These are phyloP conservation scores for Aspergillus piperis DNA, from an alignment of 2,329 filamentous ascomycete genomes.

Conservation along the genomic window DNA sequence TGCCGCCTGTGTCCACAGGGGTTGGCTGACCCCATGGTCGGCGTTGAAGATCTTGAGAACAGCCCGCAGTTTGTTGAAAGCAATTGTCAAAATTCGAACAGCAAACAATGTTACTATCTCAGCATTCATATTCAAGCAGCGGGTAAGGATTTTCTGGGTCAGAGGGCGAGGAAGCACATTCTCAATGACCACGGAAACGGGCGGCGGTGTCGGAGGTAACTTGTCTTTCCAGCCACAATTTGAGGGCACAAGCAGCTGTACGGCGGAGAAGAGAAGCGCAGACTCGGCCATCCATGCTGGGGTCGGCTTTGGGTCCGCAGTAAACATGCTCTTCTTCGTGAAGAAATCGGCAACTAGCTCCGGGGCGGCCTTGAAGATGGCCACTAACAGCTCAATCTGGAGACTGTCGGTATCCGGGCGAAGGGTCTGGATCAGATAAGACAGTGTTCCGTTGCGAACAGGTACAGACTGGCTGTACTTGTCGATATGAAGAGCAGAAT, in stretches of 20 bases:
- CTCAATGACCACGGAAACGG: conserved; percentile 76
- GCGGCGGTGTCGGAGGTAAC: conserved; percentile 71
- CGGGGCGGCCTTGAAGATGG: conserved; percentile 77
- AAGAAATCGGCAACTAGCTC: conserved; percentile 91
- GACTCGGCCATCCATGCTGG: conserved; percentile 95
- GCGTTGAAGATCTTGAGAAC: conserved; percentile 63
- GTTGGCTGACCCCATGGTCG: conserved; percentile 46
- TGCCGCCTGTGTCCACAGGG: conserved; percentile 69
- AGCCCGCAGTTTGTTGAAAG: conserved; percentile 73
- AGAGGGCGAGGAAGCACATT: conserved; percentile 82
- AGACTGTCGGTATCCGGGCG: conserved; percentile 79
- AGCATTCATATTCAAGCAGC: conserved; percentile 76
- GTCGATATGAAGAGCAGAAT: conserved; percentile 69
- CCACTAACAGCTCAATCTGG: conserved; percentile 77
- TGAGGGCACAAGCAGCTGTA: conserved; percentile 71
- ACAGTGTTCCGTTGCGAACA: conserved; percentile 76
- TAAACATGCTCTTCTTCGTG: conserved; percentile 73
- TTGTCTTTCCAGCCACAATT: conserved; percentile 68
- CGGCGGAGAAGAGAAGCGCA: conserved; percentile 78
- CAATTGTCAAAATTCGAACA: conserved; percentile 73
- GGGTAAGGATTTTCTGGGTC: conserved; percentile 74
- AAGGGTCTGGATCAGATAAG: conserved; percentile 75
- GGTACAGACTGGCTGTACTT: conserved; percentile 67
- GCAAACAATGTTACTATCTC: conserved; percentile 83
- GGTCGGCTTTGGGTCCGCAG: conserved; percentile 87